Evolutionary conservation across 108 stramenopile genomes (phyloP).

Genomic region (Nitzschia sp.): DNA sequence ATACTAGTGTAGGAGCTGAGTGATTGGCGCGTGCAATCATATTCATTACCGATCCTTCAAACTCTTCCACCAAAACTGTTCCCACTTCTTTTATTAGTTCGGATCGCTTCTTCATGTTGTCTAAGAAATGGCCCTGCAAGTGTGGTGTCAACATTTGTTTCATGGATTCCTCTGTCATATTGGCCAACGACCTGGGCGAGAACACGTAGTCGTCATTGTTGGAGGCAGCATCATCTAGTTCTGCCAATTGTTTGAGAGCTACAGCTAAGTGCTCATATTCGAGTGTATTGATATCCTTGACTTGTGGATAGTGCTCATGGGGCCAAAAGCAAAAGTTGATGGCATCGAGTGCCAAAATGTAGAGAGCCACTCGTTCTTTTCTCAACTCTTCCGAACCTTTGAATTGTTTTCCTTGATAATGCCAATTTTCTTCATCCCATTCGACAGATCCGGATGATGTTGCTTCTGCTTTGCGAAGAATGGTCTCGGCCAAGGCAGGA

Average conservation of each 20-base stretch:
- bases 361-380: conserved; percentile 74
- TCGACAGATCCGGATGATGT: conserved; percentile 23
- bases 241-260: conserved; percentile 71
- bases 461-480: conserved; percentile 6
- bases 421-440: conserved; percentile 91
- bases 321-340: conserved; percentile 97
- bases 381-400: conserved; percentile 27
- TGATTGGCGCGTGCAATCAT: conserved; percentile 58
- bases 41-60: conserved; percentile 56
- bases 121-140: conserved; percentile 43
- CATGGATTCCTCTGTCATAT: conserved; percentile 50
- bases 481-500: conserved; percentile 19
- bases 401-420: conserved; percentile 60
- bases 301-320: conserved; percentile 2
- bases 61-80: conserved; percentile 43
- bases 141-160: conserved; percentile 41
- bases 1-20: conserved; percentile 59
- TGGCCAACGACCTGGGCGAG: conserved; percentile 53
- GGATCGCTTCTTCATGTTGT: conserved; percentile 60
- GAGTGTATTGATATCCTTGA: conserved; percentile 42
- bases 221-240: conserved; percentile 39
- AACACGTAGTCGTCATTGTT: conserved; percentile 45
- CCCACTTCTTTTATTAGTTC: conserved; percentile 78
- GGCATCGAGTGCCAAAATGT: conserved; percentile 87
- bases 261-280: conserved; percentile 88